Conservation (phyloP, 371 early-diverging fungal species). For the Funneliformis caledonium region DNA sequence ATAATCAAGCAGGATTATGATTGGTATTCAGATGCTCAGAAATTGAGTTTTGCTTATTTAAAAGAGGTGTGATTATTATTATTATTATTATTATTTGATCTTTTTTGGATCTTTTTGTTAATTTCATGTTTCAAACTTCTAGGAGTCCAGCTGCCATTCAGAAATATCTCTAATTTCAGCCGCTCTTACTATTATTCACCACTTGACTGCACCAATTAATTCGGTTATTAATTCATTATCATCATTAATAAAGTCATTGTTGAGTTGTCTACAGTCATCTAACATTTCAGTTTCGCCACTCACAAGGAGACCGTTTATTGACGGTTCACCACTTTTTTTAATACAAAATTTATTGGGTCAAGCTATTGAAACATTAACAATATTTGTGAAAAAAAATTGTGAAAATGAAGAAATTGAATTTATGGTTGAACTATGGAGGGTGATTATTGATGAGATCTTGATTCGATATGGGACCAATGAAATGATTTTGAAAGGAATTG, state of each 20-base stretch:
- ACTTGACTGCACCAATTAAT: constrained; percentile 39
- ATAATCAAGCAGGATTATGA: constrained; percentile 51
- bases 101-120: neutral
- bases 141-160: constrained; percentile 39
- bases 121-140: neutral
- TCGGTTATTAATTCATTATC: neutral
- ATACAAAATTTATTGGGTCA: constrained; percentile 61
- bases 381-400: constrained; percentile 46
- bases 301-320: constrained; percentile 52
- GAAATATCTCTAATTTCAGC: constrained; percentile 54
- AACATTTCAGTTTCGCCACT: constrained; percentile 43
- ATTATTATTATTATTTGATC: neutral
- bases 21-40: constrained; percentile 60
- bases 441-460: constrained; percentile 52
- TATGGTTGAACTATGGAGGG: constrained; percentile 48
- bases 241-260: constrained; percentile 50
- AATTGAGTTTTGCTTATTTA: constrained; percentile 51
- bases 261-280: constrained; percentile 41
- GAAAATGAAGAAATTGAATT: constrained; percentile 39
- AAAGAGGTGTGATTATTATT: constrained; percentile 20
- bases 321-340: constrained; percentile 60
- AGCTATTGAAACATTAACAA: constrained; percentile 56
- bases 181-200: constrained; percentile 58
- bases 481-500: constrained; percentile 61
- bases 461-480: constrained; percentile 57